Evolutionary conservation across 2,329 filamentous ascomycete genomes (phyloP).

Genomic region (Calonectria hongkongensis): DNA sequence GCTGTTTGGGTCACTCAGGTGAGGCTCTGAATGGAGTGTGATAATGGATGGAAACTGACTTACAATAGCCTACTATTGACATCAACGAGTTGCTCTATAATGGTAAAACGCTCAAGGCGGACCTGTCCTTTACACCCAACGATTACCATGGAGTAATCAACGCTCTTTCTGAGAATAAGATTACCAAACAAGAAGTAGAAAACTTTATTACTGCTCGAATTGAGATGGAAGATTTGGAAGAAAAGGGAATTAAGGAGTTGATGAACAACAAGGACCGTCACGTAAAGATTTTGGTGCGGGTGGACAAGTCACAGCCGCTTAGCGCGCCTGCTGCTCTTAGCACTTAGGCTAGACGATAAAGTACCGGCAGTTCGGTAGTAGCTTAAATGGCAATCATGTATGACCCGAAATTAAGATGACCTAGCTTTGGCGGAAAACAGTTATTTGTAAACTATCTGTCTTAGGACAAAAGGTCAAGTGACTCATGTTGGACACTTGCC

Average conservation of each 20-base stretch:
- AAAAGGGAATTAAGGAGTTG: slow-evolving; percentile 18
- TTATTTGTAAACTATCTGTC: too few relatives aligned
- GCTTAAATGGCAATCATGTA: too few relatives aligned
- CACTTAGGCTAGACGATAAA: not conserved
- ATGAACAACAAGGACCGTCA: slow-evolving; percentile 9
- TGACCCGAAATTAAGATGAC: too few relatives aligned
- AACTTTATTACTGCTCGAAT: slow-evolving; percentile 15
- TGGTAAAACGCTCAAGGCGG: slow-evolving; percentile 13
- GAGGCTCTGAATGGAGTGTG: not conserved
- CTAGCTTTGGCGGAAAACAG: too few relatives aligned
- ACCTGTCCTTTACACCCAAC: not conserved
- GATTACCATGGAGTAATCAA: slow-evolving; percentile 10
- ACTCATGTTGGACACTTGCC: too few relatives aligned
- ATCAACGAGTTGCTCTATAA: slow-evolving; percentile 21
- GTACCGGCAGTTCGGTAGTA: not conserved
- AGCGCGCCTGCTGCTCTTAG: not conserved
- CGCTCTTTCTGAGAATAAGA: not conserved
- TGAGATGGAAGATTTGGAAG: slow-evolving; percentile 6
- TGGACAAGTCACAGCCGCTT: slow-evolving; percentile 1
- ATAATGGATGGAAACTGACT: not conserved
- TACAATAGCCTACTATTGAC: slow-evolving; percentile 3
- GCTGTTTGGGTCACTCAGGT: slow-evolving; percentile 11
- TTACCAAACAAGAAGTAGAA: slow-evolving; percentile 7
- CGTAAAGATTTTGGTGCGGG: slow-evolving; percentile 27
- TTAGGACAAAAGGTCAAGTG: too few relatives aligned